Base-by-base conservation (phyloP, 768 basidiomycete genomes). In the Brasilioporus rufonigricans region DNA sequence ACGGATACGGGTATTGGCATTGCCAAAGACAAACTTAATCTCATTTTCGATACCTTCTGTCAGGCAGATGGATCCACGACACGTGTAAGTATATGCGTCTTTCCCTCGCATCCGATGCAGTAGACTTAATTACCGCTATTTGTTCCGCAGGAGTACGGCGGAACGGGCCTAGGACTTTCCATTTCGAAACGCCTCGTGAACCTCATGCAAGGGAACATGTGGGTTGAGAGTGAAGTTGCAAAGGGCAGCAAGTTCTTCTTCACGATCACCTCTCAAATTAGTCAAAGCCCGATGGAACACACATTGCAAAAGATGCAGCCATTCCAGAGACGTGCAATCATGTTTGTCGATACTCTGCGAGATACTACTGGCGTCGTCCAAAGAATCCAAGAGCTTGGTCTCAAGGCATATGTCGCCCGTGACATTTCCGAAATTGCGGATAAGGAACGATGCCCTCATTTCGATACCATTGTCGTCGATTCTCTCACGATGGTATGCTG, bases 1-100 rank as follows among this genome's bases (percentile, higher is more conserved):
- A 88, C 89, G 49, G 97, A 99, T 67, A 98, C 95, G 1, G 97
- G 97, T 52, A 99, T 99, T 64, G 97, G 97, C 49, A 98, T 99
- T 69, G 93, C 96, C 52, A 93, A 94, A 69, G 97, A 98, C 72
- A 98, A 98, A 77, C 76, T 98, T 61, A 96, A 95, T 66, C 78
- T 98, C 65, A 98, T 98, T 69, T 99, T 98, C 73, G 97, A 99
- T 68, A 98, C 97, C 2, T 99, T 99, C 74, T 93, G 92, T 61
- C 97, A 98, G 68, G 97, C 97, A 0, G 97, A 98, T 77, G 97
- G 97, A 24, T 98, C 94, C 9, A 98, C 97, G 5, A 98, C 95
- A 6, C 74, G 96, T 66, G 92, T 91, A 63, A 40, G 87, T 77
- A 27, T 9, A 32, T 31, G 47, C 36, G 8, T 23, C 41, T 44